Evolutionary conservation across 305 asterid species (phyloP), one percentile per base, ranked within the genome.

Genomic region (Fraxinus albicans): DNA sequence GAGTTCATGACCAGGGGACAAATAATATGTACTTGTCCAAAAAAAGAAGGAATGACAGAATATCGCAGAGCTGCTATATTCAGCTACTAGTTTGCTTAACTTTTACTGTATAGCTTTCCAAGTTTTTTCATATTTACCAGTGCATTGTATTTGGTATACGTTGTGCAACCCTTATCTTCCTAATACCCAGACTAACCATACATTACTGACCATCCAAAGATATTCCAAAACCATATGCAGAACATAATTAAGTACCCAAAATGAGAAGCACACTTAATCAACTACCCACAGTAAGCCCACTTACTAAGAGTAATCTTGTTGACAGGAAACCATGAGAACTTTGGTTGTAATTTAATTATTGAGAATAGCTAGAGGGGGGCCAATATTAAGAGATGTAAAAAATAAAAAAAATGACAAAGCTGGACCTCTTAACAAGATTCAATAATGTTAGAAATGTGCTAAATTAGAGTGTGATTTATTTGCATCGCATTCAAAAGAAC

Each of bases 161-260:
- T 19, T 17, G 23, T 53, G 23, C 33, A 40, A 63, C 72, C 74
- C 13, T 53, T n/a, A 42, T 36, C 50, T 12, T 21, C 44, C 21
- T 6, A 83, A 74, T 75, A 4, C 55, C 70, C 58, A 7, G 80
- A 15, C 65, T 42, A 69, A 69, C 53, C 65, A 67, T 47, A 53
- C 63, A 67, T 67, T 53, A 19, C 72, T 25, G 74, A 72, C 27
- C 38, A 31, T 73, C n/a, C 7, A 10, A 69, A 27, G 76, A 69
- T 58, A 42, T 80, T 36, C 3, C 29, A 34, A 38, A n/a, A 27
- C 25, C 25, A 58, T 15, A 40, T 27, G 69, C 33, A 29, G 34
- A 23, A 50, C 23, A 40, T 36, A 84, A 25, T 69, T 38, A 78
- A 78, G 55, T 63, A 85, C 78, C 76, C 55, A 38, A 81, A 33